These are phyloP conservation scores for Ascochyta rabiei DNA, from an alignment of 2,329 filamentous ascomycete genomes.

Conservation along the genomic window DNA sequence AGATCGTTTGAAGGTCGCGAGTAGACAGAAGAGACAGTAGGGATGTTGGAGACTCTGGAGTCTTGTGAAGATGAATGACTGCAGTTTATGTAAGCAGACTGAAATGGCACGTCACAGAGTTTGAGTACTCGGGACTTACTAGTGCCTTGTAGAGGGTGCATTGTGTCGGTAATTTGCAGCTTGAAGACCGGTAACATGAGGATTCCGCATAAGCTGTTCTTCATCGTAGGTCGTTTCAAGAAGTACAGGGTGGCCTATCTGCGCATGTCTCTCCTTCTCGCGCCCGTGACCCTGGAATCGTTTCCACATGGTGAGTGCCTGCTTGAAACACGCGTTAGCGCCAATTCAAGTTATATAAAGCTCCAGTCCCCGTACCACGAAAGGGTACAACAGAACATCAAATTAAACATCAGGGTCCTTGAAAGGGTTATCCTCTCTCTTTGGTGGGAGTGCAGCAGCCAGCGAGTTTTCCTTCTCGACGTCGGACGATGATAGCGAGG, in stretches of 20 bases:
- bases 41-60: slow-evolving; percentile 35
- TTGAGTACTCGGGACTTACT: slow-evolving; percentile 30
- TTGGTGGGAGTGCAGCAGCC: background rate
- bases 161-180: slow-evolving; percentile 36
- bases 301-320: slow-evolving; percentile 57
- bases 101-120: background rate
- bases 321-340: slow-evolving; percentile 38
- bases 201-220: slow-evolving; percentile 49
- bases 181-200: slow-evolving; percentile 38
- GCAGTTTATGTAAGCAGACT: slow-evolving; percentile 9
- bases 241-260: slow-evolving; percentile 54
- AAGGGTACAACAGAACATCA: slow-evolving; percentile 1
- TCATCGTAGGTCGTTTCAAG: slow-evolving; percentile 55
- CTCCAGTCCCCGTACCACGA: slow-evolving; percentile 9
- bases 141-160: slow-evolving; percentile 25
- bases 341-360: slow-evolving; percentile 13
- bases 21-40: slow-evolving; percentile 63
- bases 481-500: slow-evolving; percentile 12
- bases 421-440: slow-evolving; percentile 8
- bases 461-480: slow-evolving; percentile 1
- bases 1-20: slow-evolving; percentile 59
- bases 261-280: slow-evolving; percentile 49
- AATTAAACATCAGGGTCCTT: slow-evolving; percentile 2
- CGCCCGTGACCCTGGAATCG: slow-evolving; percentile 54
- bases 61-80: slow-evolving; percentile 33